A percentile compares a stretch with the other conserved stretches of the same genome.
Evolutionary conservation across 2,329 filamentous ascomycete species (phyloP).

Genomic region (Ceratocystis lukuohia): DNA sequence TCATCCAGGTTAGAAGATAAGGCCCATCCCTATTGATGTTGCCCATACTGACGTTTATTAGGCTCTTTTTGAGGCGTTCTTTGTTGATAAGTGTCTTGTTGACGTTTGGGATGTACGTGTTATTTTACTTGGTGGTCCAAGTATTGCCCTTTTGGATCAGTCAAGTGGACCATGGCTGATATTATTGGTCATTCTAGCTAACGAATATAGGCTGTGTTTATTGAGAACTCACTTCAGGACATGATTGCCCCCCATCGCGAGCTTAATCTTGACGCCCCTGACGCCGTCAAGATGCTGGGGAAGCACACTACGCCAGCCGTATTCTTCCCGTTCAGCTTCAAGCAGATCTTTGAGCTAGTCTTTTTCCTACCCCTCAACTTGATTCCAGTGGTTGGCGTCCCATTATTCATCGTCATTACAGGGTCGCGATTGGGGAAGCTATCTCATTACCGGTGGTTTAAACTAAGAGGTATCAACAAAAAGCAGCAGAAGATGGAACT

Average conservation of each 20-base stretch:
- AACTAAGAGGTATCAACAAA: conserved; percentile 60
- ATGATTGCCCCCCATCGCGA: conserved; percentile 55
- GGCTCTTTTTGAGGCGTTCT: conserved; percentile 63
- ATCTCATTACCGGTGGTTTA: conserved; percentile 82
- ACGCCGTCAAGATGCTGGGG: conserved; percentile 66
- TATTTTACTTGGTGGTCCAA: neutral
- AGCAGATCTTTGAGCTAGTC: conserved; percentile 80
- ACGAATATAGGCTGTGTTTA: conserved; percentile 46
- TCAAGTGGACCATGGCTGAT: neutral
- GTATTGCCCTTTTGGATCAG: conserved; percentile 16
- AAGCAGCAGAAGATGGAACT: conserved; percentile 61
- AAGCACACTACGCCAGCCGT: conserved; percentile 63
- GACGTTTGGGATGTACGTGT: conserved; percentile 69
- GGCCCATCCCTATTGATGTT: neutral
- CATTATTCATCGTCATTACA: conserved; percentile 75
- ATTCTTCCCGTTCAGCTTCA: conserved; percentile 77
- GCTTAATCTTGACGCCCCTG: conserved; percentile 52
- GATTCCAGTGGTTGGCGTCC: conserved; percentile 68
- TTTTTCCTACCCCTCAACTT: conserved; percentile 73
- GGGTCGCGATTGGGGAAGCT: conserved; percentile 79
- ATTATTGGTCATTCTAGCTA: neutral
- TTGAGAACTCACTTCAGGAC: conserved; percentile 57
- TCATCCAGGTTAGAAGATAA: conserved; percentile 34
- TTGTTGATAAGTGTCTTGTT: conserved; percentile 65
- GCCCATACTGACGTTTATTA: neutral